These are phyloP conservation scores for Centella asiatica DNA, from an alignment of 129 eudicot species.

Conservation along the genomic window DNA sequence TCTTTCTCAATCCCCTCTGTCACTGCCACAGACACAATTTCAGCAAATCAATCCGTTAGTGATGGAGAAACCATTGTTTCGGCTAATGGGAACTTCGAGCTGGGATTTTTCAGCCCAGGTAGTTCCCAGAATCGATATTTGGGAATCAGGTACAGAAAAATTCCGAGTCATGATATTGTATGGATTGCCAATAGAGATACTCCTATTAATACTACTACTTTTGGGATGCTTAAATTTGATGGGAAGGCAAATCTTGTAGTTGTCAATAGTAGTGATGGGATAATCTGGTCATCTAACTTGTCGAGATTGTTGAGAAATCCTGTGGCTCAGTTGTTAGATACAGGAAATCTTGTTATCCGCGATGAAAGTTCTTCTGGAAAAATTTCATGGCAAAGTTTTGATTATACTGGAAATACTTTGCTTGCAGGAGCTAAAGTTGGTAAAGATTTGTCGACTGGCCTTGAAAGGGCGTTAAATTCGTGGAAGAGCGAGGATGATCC, in stretches of 20 bases:
- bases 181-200: conserved; percentile 32
- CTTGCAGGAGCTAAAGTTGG: conserved; percentile 3
- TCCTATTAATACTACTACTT: conserved; percentile 18
- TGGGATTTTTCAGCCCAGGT: conserved; percentile 6
- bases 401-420: conserved; percentile 11
- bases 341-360: conserved; percentile 22
- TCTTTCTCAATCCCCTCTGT: not conserved
- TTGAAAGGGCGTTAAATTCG: conserved; percentile 5
- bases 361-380: not conserved
- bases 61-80: not conserved
- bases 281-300: conserved; percentile 18
- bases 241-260: conserved; percentile 2
- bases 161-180: not conserved
- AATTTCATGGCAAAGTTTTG: conserved; percentile 26
- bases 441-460: not conserved
- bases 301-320: conserved; percentile 9
- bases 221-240: conserved; percentile 11
- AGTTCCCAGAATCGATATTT: not conserved
- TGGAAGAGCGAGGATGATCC: conserved; percentile 30
- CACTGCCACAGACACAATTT: conserved; percentile 11
- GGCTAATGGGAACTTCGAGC: not conserved
- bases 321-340: conserved; percentile 18
- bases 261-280: conserved; percentile 1
- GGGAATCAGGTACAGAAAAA: conserved; percentile 11
- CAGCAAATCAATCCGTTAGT: not conserved